phyloP scores from a whole-genome alignment of 805 yeast genomes.

The Yamadazyma sp. region DNA sequence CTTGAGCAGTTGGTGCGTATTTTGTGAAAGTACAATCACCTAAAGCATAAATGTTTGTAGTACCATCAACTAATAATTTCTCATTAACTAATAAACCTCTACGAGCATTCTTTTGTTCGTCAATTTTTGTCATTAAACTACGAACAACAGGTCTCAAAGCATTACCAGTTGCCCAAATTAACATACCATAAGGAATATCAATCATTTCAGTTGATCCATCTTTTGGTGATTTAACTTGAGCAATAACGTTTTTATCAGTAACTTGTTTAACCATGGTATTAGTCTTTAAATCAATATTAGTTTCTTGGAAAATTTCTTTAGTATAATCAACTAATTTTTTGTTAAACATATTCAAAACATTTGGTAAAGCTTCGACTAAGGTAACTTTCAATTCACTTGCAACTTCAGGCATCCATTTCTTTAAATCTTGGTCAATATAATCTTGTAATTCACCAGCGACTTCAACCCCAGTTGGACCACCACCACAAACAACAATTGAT shows the following conservation, averaged over 20 bases:
- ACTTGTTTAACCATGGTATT: slow-evolving; percentile 89
- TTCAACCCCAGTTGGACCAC: slow-evolving; percentile 99
- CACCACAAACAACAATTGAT: slow-evolving; percentile 91
- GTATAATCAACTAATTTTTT: slow-evolving; percentile 73
- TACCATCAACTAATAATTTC: slow-evolving; percentile 76
- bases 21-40: slow-evolving; percentile 95
- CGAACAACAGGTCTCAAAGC: slow-evolving; percentile 77
- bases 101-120: slow-evolving; percentile 79
- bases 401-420: slow-evolving; percentile 84
- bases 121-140: slow-evolving; percentile 63
- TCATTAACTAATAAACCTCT: slow-evolving; percentile 89
- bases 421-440: slow-evolving; percentile 86
- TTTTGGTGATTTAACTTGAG: slow-evolving; percentile 56
- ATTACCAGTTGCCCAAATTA: slow-evolving; percentile 98
- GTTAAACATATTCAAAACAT: slow-evolving; percentile 76
- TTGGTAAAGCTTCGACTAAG: slow-evolving; percentile 87
- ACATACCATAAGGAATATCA: slow-evolving; percentile 82
- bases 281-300: slow-evolving; percentile 70
- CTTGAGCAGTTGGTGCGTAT: slow-evolving; percentile 96
- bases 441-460: slow-evolving; percentile 96
- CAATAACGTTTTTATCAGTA: slow-evolving; percentile 65
- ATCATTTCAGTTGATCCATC: slow-evolving; percentile 61
- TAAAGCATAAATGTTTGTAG: slow-evolving; percentile 77
- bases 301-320: slow-evolving; percentile 63
- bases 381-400: slow-evolving; percentile 79